Conservation (phyloP, 352 stramenopile genomes). For the Plasmopara halstedii region DNA sequence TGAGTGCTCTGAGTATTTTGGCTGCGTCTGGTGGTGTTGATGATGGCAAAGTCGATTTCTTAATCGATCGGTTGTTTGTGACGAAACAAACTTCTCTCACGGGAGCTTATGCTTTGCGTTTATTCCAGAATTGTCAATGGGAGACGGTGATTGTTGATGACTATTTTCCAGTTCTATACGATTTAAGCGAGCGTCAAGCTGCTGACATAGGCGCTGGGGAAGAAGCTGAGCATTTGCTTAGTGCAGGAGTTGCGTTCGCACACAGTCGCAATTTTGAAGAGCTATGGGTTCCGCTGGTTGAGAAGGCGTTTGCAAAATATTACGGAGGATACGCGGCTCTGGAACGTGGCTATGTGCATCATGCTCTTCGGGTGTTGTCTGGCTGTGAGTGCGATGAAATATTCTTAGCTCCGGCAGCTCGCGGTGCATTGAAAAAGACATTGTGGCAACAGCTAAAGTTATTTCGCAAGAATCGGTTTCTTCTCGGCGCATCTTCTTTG, state of each 20-base stretch:
- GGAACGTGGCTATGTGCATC: conserved; percentile 85
- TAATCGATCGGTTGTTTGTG: conserved; percentile 88
- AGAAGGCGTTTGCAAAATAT: conserved; percentile 92
- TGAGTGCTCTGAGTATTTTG: conserved; percentile 88
- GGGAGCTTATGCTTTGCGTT: conserved; percentile 85
- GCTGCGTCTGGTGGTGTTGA: conserved; percentile 83
- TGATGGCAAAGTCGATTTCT: conserved; percentile 80
- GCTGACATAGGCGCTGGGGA: conserved; percentile 6
- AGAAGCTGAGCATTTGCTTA: conserved; percentile 17
- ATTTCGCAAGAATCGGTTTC: conserved; percentile 83
- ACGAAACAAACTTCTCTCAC: conserved; percentile 87
- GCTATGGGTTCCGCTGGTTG: conserved; percentile 89
- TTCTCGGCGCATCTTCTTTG: conserved; percentile 87
- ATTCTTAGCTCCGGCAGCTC: conserved; percentile 69
- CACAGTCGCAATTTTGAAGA: conserved; percentile 86
- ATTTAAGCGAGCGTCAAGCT: conserved; percentile 20
- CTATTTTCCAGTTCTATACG: conserved; percentile 76
- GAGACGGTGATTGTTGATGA: conserved; percentile 91
- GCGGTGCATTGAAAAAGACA: conserved; percentile 81
- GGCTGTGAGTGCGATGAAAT: conserved; percentile 86
- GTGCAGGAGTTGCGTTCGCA: conserved; percentile 79
- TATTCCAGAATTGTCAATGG: conserved; percentile 91
- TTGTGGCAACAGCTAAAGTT: conserved; percentile 87
- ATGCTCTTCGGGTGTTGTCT: conserved; percentile 83
- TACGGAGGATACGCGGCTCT: conserved; percentile 83